phyloP scores from a whole-genome alignment of 2,329 filamentous ascomycete species.

The Cyphellophora europaea region DNA sequence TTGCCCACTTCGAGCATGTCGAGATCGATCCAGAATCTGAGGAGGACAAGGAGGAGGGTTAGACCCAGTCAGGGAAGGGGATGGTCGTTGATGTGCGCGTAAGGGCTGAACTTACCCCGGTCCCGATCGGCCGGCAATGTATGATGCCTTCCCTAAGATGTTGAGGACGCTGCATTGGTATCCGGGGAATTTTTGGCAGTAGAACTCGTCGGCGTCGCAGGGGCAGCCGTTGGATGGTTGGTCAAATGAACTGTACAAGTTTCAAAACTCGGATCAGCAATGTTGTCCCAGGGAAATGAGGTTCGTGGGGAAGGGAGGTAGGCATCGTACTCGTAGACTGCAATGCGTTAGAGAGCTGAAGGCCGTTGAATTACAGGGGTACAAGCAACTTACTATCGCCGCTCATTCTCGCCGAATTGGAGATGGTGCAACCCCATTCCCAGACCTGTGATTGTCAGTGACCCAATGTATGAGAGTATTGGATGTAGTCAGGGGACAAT shows the following conservation, averaged over 20 bases:
- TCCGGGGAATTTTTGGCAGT: slow-evolving; percentile 35
- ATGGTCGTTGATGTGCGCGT: no score
- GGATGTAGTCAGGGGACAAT: background rate
- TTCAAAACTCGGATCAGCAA: no score
- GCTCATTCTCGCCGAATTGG: slow-evolving; percentile 37
- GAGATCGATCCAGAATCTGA: slow-evolving; percentile 38
- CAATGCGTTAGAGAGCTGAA: no score
- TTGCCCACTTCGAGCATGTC: slow-evolving; percentile 35
- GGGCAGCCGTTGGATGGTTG: slow-evolving; percentile 33
- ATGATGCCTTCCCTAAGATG: slow-evolving; percentile 39
- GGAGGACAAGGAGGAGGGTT: no score
- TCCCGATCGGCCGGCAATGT: slow-evolving; percentile 21
- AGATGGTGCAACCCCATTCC: slow-evolving; percentile 38
- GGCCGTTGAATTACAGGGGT: no score
- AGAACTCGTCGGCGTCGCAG: slow-evolving; percentile 29
- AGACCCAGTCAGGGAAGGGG: no score
- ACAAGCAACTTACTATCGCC: no score
- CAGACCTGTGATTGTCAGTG: slow-evolving; percentile 21
- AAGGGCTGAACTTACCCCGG: background rate
- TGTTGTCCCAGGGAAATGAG: no score
- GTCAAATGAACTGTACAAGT: slow-evolving; percentile 38
- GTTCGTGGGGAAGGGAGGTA: no score
- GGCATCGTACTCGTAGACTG: no score
- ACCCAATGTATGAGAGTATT: background rate
- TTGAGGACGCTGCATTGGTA: slow-evolving; percentile 42